Base-by-base conservation (phyloP, 495 filamentous ascomycete genomes). In the Chaetomidium leptoderma region DNA sequence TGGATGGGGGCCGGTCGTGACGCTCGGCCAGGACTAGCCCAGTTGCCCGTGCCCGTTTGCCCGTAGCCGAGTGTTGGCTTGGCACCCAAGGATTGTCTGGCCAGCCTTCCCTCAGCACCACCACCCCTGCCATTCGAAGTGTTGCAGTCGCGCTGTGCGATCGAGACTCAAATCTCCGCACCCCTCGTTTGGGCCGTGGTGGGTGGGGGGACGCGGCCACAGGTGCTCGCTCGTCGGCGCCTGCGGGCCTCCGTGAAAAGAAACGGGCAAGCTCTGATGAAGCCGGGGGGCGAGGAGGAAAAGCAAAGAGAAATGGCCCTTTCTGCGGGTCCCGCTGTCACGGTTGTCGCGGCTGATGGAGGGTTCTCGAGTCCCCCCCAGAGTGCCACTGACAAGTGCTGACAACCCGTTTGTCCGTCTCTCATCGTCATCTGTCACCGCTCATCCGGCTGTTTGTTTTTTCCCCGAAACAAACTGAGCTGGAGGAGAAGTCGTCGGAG, bases 401-500 rank as follows among this genome's bases (percentile, higher is more conserved):
- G 43, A 46, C 43, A 35, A 14, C 30, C 36, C 30, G 24, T 27
- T 58, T 44, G 55, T 19, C 21, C 32, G 55, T 13, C 30, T 56
- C n/a, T 47, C 45, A 30, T 49, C 46, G 55, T 29, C 27, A 47
- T 36, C 49, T 45, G 57, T 53, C 57, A 59, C 44, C 57, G 49
- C 43, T 40, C 30, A 30, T 43, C 55, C 46, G 36, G 46, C 30
- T 40, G 1, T 23, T 53, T 30, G 24, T 33, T 53, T 1, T 53
- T 42, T 3, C 30, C 13, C 30, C 40, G n/a, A 24, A 37, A 26
- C 37, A 54, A 54, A 53, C 49, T 23, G 16, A 19, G 35, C 24
- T 13, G 16, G 7, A 50, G 3, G 27, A 16, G 16, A 16, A 32
- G 16, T 7, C 26, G 50, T 13, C n/a, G 36, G 14, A 42, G 50